Evolutionary conservation across 805 yeast genomes (phyloP).

Genomic region (Starmerella potacharoeniae): DNA sequence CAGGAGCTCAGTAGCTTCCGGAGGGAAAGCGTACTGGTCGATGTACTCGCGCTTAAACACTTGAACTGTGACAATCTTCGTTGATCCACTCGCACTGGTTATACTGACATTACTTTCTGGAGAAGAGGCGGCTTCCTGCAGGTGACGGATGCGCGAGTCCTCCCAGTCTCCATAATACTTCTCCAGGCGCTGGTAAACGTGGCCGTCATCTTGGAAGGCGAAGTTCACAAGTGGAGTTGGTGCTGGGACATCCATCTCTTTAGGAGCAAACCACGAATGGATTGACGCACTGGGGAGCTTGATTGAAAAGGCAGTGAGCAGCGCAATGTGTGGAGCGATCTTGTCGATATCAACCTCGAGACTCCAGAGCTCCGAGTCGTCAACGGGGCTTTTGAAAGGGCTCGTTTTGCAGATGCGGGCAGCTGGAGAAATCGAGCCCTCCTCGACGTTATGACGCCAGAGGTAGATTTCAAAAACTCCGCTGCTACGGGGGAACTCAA

Average conservation of each 20-base stretch:
- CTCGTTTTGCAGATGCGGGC: conserved; percentile 17
- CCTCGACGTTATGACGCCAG: conserved; percentile 16
- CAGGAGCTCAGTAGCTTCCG: conserved; percentile 9
- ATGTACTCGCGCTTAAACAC: conserved; percentile 12
- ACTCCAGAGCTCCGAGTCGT: conserved; percentile 18
- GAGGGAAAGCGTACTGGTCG: conserved; percentile 3
- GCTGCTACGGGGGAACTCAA: conserved; percentile 7
- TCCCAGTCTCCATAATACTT: conserved; percentile 22
- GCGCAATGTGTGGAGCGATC: conserved; percentile 20
- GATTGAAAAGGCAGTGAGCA: conserved; percentile 23
- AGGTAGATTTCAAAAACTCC: conserved; percentile 13
- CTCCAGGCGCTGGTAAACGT: conserved; percentile 12
- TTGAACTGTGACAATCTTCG: background rate
- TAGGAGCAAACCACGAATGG: conserved; percentile 12
- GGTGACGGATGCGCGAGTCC: conserved; percentile 2
- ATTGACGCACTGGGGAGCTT: conserved; percentile 9
- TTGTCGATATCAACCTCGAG: conserved; percentile 22
- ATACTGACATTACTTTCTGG: background rate
- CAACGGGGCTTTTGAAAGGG: conserved; percentile 21
- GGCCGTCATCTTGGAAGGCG: conserved; percentile 22
- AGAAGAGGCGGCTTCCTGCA: background rate
- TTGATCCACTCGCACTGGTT: background rate
- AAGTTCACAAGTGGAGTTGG: conserved; percentile 15
- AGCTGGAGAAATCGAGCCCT: conserved; percentile 10
- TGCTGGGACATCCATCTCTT: background rate